Evolutionary conservation across 345 rosid species (phyloP).

Genomic region (Ceriops decandra): DNA sequence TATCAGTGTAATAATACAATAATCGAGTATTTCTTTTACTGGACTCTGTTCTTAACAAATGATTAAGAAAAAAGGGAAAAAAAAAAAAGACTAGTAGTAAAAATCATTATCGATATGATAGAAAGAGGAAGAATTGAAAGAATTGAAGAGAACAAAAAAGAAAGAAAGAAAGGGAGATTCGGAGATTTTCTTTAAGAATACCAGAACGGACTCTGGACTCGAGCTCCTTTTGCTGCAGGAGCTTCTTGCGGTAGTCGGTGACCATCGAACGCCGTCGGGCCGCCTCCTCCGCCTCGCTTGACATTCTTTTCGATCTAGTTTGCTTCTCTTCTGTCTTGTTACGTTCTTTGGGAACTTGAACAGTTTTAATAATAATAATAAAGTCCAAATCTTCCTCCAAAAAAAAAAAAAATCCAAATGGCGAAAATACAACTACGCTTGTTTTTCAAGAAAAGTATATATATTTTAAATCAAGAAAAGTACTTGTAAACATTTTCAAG

Average conservation of each 20-base stretch:
- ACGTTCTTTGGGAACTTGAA: no score
- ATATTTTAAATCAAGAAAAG: neutral
- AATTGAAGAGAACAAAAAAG: neutral
- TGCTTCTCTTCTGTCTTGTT: neutral
- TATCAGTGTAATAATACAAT: no score
- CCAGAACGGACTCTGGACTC: constrained; percentile 81
- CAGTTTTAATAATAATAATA: no score
- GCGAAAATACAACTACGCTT: neutral
- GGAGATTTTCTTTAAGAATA: constrained; percentile 8
- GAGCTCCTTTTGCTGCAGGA: constrained; percentile 85
- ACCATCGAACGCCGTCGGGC: constrained; percentile 58
- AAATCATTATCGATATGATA: no score
- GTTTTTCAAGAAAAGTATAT: neutral
- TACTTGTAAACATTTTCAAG: no score
- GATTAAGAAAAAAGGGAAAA: no score
- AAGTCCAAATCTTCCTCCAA: no score
- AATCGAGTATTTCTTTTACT: no score
- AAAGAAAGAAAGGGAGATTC: neutral
- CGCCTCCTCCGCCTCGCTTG: constrained; percentile 61
- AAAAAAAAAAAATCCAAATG: no score
- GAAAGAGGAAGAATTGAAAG: neutral
- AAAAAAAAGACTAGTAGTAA: no score
- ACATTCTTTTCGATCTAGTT: neutral
- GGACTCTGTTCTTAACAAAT: no score
- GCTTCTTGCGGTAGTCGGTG: constrained; percentile 85